phyloP scores from a whole-genome alignment of 306 rosid genomes.

The Glycine tomentella region DNA sequence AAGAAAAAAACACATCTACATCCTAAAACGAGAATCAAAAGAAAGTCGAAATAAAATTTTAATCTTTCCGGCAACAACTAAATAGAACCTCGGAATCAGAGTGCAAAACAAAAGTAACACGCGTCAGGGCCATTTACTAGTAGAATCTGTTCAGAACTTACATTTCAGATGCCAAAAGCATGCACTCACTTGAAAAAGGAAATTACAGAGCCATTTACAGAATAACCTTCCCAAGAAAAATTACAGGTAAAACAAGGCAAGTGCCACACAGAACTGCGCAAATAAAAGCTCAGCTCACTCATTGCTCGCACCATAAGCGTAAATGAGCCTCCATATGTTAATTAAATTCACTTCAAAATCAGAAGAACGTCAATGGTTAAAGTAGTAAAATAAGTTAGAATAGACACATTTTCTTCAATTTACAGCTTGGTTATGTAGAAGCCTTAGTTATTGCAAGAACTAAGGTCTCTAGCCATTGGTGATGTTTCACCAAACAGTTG shows the following conservation, averaged over 20 bases:
- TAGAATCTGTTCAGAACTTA: conserved; percentile 44
- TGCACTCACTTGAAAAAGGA: conserved; percentile 47
- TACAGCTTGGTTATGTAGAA: conserved; percentile 44
- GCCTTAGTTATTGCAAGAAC: conserved; percentile 49
- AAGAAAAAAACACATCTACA: too few relatives aligned
- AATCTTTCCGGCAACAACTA: too few relatives aligned
- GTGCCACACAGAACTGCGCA: too few relatives aligned
- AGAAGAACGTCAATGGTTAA: background rate
- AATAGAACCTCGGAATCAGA: conserved; percentile 25
- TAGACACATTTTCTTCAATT: conserved; percentile 59
- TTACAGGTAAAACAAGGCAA: conserved; percentile 29
- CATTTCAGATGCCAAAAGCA: conserved; percentile 48
- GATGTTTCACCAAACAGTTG: conserved; percentile 42
- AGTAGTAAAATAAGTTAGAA: conserved; percentile 54
- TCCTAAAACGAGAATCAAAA: too few relatives aligned
- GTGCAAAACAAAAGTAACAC: conserved; percentile 21
- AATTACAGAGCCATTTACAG: conserved; percentile 45
- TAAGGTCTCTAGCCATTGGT: conserved; percentile 43
- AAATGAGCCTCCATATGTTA: conserved; percentile 50
- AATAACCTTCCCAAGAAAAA: conserved; percentile 48
- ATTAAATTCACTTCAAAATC: conserved; percentile 49
- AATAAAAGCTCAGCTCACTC: conserved; percentile 22
- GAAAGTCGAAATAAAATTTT: too few relatives aligned
- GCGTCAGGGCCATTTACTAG: conserved; percentile 31
- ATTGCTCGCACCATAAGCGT: conserved; percentile 38